phyloP scores from a whole-genome alignment of 208 protist genomes.

The Leishmania tarentolae region DNA sequence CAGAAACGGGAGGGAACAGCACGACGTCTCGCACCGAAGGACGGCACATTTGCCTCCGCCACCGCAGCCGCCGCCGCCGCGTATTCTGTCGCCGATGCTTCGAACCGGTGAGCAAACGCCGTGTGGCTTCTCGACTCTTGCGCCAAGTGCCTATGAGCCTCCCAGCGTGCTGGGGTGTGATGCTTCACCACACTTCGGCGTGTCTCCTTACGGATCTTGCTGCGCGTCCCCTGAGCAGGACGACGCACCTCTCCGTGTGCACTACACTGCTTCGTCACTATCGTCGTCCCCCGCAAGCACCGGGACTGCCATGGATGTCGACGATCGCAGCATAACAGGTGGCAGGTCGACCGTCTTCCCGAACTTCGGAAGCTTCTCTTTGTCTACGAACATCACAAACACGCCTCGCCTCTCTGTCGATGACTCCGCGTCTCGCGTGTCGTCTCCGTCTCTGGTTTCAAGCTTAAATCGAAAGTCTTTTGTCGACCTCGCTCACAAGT shows the following conservation, averaged over 20 bases:
- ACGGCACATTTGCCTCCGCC: constrained; percentile 1
- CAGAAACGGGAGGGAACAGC: background rate
- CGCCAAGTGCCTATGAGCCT: background rate
- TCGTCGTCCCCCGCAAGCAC: too few species aligned
- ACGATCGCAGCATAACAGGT: background rate
- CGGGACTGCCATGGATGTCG: background rate
- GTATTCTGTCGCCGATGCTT: constrained; percentile 14
- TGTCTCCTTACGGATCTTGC: background rate
- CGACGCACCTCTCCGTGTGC: background rate
- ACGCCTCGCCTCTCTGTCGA: background rate
- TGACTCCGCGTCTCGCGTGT: background rate
- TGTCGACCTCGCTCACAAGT: background rate
- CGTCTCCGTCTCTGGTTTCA: background rate
- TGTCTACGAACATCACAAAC: background rate
- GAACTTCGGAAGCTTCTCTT: background rate
- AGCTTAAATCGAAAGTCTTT: background rate
- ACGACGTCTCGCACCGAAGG: background rate
- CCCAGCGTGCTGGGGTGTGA: background rate
- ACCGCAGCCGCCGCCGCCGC: constrained; percentile 15
- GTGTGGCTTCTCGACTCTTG: constrained; percentile 8
- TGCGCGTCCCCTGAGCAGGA: background rate
- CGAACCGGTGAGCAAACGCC: background rate
- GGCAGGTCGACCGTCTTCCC: background rate
- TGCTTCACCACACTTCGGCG: background rate
- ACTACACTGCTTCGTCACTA: background rate